phyloP scores from a whole-genome alignment of 306 rosid genomes.

The Hippophae gyantsensis region DNA sequence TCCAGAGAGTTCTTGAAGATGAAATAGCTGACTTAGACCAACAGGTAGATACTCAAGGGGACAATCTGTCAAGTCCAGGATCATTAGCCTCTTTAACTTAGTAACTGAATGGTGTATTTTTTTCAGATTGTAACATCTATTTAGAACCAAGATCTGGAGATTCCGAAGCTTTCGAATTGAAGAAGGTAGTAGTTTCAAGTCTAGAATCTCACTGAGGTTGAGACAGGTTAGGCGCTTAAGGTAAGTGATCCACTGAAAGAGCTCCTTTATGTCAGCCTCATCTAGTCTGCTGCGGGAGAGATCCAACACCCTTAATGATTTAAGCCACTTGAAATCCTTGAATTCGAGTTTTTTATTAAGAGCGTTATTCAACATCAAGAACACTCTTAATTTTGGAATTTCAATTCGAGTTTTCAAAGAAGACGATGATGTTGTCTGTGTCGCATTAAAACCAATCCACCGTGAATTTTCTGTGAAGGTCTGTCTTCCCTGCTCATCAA shows the following conservation, averaged over 20 bases:
- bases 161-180: conserved; percentile 4
- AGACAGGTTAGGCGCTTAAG: conserved; percentile 13
- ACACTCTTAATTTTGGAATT: conserved; percentile 1
- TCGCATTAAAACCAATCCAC: conserved; percentile 14
- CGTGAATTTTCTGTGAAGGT: neutral
- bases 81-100: conserved; percentile 8
- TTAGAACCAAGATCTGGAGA: conserved; percentile 10
- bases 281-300: neutral
- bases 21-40: neutral
- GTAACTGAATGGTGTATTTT: conserved; percentile 7
- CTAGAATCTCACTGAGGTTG: conserved; percentile 2
- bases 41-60: conserved; percentile 8
- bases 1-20: conserved; percentile 18
- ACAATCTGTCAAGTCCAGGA: conserved; percentile 6
- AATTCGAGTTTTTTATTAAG: neutral
- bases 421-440: neutral
- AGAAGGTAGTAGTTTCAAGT: conserved; percentile 5
- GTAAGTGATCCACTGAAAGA: conserved; percentile 1
- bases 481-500: conserved; percentile 9
- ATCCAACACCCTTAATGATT: conserved; percentile 13
- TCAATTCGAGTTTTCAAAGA: neutral
- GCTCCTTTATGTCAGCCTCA: neutral
- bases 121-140: neutral
- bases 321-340: neutral
- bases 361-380: neutral